A percentile compares a stretch with the other conserved stretches of the same genome.
These are phyloP conservation scores for Gnetum montanum DNA, from an alignment of 75 land plant species.

Conservation along the genomic window DNA sequence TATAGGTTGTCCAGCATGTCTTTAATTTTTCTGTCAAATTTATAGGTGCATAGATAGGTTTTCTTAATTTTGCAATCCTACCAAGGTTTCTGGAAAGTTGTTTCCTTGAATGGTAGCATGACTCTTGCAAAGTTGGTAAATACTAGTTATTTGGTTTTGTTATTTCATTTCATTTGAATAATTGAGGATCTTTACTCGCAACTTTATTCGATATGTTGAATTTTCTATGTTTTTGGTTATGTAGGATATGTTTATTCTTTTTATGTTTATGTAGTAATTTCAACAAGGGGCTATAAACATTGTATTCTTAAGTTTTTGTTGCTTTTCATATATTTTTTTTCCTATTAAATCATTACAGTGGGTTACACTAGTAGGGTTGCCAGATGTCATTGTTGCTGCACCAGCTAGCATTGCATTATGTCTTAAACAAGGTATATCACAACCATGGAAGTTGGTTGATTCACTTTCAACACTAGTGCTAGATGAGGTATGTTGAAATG, in stretches of 20 bases:
- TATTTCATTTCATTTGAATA: background rate
- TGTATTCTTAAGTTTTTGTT: background rate
- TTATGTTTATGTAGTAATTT: no score
- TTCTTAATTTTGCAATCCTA: conserved; percentile 61
- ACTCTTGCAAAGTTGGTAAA: conserved; percentile 45
- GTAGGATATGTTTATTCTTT: background rate
- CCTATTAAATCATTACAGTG: conserved; percentile 24
- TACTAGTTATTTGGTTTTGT: background rate
- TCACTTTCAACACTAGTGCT: conserved; percentile 69
- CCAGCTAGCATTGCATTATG: conserved; percentile 77
- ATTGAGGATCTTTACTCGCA: background rate
- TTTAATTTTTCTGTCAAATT: conserved; percentile 4
- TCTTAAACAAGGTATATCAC: conserved; percentile 37
- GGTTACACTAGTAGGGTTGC: conserved; percentile 49
- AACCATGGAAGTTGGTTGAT: conserved; percentile 28
- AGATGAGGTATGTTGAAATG: conserved; percentile 98
- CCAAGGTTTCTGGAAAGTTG: conserved; percentile 55
- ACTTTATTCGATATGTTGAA: background rate
- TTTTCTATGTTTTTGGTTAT: background rate
- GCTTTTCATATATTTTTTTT: background rate
- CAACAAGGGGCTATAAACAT: no score
- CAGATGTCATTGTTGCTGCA: conserved; percentile 74
- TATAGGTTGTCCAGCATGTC: background rate
- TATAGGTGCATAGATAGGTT: conserved; percentile 41
- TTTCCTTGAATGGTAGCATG: conserved; percentile 71